Conservation (phyloP, 495 filamentous ascomycete genomes). For the Neurospora discreta region DNA sequence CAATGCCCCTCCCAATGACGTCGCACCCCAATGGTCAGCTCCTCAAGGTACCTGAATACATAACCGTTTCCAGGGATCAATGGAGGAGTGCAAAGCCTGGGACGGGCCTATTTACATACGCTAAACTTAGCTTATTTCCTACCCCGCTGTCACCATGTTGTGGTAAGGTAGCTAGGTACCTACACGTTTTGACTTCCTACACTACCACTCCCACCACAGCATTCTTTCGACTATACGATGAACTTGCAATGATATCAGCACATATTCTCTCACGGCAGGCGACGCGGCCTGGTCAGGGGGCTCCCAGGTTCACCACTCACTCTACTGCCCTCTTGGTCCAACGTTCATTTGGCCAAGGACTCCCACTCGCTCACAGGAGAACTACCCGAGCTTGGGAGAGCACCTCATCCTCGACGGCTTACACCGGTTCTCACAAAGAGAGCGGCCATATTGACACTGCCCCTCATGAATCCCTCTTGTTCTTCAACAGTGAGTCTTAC, state of each 20-base stretch:
- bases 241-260: slow-evolving; percentile 16
- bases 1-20: neutral
- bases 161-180: no score
- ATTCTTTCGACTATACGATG: neutral
- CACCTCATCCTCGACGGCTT: neutral
- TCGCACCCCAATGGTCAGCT: neutral
- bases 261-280: slow-evolving; percentile 7
- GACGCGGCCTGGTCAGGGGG: slow-evolving; percentile 1
- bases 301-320: neutral
- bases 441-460: neutral
- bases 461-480: neutral
- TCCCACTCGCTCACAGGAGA: neutral
- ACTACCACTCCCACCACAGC: neutral
- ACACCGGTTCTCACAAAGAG: neutral
- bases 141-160: neutral
- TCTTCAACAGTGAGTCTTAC: neutral
- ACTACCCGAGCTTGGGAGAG: neutral
- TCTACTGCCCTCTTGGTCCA: neutral
- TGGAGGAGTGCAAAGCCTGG: neutral
- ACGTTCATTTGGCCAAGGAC: neutral
- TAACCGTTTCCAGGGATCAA: neutral
- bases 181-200: neutral
- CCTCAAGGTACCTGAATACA: neutral
- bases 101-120: neutral
- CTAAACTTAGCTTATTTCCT: neutral